phyloP scores from a whole-genome alignment of 805 yeast species.

The Candida vartiovaarae region DNA sequence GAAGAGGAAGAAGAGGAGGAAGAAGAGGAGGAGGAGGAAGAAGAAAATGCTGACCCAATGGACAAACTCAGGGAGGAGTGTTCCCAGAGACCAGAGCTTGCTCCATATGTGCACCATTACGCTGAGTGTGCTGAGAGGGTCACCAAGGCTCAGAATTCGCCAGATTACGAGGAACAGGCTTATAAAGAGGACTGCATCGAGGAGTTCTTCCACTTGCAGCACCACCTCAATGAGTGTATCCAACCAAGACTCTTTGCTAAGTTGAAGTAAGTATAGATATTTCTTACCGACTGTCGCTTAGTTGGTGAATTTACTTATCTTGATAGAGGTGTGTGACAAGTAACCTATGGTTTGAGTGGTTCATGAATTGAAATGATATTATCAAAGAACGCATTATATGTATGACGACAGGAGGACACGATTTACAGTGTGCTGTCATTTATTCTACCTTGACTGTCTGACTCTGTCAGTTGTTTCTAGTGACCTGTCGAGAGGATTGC shows the following conservation, averaged over 20 bases:
- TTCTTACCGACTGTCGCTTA: too few relatives aligned
- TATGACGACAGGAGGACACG: too few relatives aligned
- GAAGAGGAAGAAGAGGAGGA: slow-evolving; percentile 48
- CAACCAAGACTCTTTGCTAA: slow-evolving; percentile 84
- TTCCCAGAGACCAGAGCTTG: slow-evolving; percentile 57
- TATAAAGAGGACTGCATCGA: slow-evolving; percentile 97
- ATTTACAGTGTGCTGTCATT: too few relatives aligned
- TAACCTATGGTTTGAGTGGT: background rate
- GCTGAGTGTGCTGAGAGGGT: slow-evolving; percentile 95
- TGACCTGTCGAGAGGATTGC: too few relatives aligned
- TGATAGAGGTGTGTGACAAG: background rate
- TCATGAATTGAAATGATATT: background rate
- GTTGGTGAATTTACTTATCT: too few relatives aligned
- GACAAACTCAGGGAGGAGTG: slow-evolving; percentile 67
- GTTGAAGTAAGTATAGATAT: slow-evolving; percentile 47
- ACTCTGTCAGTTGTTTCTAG: too few relatives aligned
- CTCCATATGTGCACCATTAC: slow-evolving; percentile 77
- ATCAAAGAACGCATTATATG: background rate
- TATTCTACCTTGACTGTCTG: too few relatives aligned
- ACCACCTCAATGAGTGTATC: slow-evolving; percentile 85
- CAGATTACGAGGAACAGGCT: slow-evolving; percentile 66
- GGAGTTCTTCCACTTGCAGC: slow-evolving; percentile 95
- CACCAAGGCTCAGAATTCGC: slow-evolving; percentile 77
- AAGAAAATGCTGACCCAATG: slow-evolving; percentile 57
- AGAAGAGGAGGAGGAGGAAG: slow-evolving; percentile 66